Evolutionary conservation across 441 rosid species (phyloP), one percentile per base, ranked within the genome.

Genomic region (Populus tomentosa): DNA sequence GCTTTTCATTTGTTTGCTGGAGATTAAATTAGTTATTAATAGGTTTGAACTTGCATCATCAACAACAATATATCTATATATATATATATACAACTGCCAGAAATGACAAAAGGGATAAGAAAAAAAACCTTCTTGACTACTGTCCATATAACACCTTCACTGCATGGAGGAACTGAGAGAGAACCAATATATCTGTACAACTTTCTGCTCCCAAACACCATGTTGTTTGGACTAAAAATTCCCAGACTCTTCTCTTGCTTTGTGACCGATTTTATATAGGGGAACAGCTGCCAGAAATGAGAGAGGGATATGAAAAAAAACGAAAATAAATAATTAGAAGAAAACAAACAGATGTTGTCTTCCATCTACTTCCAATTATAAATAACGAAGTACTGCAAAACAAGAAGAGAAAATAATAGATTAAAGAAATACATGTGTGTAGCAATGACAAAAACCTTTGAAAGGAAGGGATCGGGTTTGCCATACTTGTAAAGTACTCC

Each of bases 121-220:
- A 3, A 28, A 28, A 28, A 28, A 28, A 28, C 92, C 90, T 78
- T 82, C 46, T 84, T 76, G 42, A 80, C 71, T 10, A 90, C 21
- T 2, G 89, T 92, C 97, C 95, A 92, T 72, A 87, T 56, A 8
- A 91, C 89, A 9, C 91, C 92, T 81, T 91, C 92, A 0, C 88
- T 87, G 83, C 97, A 93, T 0, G 97, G 91, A 84, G 97, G 96
- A 79, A 71, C 75, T 0, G 96, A 85, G 35, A 93, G 91, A 53
- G 96, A 91, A 8, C 97, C 96, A 4, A 83, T 69, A 67, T 91
- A 93, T 87, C 96, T 86, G 63, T 83, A 91, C 62, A 88, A 91
- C 63, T 86, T 86, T 70, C 81, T 79, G 69, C 89, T 86, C 4
- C 84, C 87, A 35, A 85, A 85, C 66, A 75, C 79, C 38, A 89